Conservation (phyloP, 257 asterid genomes). For the Ocimum tenuiflorum region DNA sequence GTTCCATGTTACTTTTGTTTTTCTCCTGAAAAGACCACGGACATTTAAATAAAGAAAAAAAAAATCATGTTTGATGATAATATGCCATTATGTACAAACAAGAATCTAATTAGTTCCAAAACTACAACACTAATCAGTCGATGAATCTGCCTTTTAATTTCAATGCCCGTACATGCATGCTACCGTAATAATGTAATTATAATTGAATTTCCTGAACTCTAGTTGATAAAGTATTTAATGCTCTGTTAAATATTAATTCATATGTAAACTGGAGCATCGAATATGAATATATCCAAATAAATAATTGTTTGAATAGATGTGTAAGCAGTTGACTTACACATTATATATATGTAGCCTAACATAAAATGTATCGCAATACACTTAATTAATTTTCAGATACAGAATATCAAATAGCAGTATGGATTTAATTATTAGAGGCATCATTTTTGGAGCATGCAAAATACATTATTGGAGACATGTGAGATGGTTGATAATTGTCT, state of each 20-base stretch:
- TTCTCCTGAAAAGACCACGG: too few relatives aligned
- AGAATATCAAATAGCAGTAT: neutral
- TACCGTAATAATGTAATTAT: neutral
- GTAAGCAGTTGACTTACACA: constrained; percentile 6
- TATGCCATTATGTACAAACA: neutral
- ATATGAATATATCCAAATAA: neutral
- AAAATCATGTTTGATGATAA: neutral
- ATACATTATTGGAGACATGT: neutral
- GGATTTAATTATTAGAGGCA: neutral
- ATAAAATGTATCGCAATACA: neutral
- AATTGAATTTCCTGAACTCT: neutral
- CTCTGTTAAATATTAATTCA: neutral
- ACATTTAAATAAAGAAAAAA: too few relatives aligned
- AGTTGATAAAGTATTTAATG: neutral
- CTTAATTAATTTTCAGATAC: neutral
- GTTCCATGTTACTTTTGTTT: too few relatives aligned
- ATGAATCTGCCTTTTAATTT: neutral
- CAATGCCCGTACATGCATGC: neutral
- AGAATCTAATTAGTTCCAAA: too few relatives aligned
- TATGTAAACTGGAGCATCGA: neutral
- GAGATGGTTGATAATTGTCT: neutral
- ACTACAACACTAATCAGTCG: neutral
- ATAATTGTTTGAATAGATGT: neutral
- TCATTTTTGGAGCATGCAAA: neutral
- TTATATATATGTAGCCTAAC: neutral